These are phyloP conservation scores for Ogataea dorogensis DNA, from an alignment of 805 yeast species.

Conservation along the genomic window DNA sequence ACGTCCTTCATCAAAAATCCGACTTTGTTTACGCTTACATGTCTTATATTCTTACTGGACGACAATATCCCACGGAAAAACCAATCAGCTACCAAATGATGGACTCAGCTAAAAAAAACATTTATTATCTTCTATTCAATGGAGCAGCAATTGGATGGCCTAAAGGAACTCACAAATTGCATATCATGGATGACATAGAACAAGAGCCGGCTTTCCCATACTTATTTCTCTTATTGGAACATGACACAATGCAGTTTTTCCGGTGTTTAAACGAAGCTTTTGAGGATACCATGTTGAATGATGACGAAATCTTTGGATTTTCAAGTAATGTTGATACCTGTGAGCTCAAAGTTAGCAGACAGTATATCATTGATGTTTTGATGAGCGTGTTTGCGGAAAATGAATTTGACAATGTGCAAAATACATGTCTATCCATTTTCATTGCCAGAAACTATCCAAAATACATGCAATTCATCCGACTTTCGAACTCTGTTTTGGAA, in stretches of 20 bases:
- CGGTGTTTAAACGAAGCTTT: conserved; percentile 75
- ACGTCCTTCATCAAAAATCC: conserved; percentile 17
- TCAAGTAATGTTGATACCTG: conserved; percentile 22
- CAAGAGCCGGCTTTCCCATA: conserved; percentile 67
- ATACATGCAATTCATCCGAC: conserved; percentile 74
- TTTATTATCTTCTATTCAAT: conserved; percentile 60
- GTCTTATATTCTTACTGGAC: conserved; percentile 68
- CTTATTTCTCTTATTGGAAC: conserved; percentile 53
- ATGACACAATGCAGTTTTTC: conserved; percentile 58
- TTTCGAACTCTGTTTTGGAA: conserved; percentile 59
- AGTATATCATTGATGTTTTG: conserved; percentile 72
- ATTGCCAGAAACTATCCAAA: conserved; percentile 81
- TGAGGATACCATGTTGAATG: conserved; percentile 76
- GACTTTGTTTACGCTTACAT: conserved; percentile 56
- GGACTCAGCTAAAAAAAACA: conserved; percentile 44
- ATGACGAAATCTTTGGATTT: conserved; percentile 40
- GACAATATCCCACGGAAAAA: conserved; percentile 75
- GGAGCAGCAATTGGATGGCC: conserved; percentile 54
- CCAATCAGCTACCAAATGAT: conserved; percentile 37
- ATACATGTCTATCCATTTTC: conserved; percentile 56
- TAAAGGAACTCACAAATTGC: conserved; percentile 32
- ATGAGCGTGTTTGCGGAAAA: conserved; percentile 52
- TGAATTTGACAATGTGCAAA: conserved; percentile 33
- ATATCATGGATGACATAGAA: conserved; percentile 32
- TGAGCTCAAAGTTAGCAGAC: conserved; percentile 54